Evolutionary conservation across 1,284 basidiomycete species (phyloP).

Genomic region (Pseudozyma pruni): DNA sequence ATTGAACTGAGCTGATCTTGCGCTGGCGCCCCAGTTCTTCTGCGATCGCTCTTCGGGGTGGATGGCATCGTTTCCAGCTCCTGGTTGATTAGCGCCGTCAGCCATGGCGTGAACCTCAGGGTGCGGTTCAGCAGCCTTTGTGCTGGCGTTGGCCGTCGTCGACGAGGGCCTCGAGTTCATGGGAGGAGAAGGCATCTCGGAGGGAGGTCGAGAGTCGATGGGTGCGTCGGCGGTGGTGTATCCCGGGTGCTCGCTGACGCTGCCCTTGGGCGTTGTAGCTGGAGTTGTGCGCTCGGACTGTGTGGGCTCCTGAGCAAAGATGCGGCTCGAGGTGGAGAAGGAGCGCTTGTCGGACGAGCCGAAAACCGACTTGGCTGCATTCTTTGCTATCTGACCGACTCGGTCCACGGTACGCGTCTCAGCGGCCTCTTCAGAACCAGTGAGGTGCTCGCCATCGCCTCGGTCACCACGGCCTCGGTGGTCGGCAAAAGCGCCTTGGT

Average conservation of each 20-base stretch:
- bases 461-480: conserved; percentile 40
- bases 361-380: conserved; percentile 31
- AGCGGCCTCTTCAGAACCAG: conserved; percentile 34
- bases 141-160: conserved; percentile 27
- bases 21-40: conserved; percentile 48
- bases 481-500: conserved; percentile 44
- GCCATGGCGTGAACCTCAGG: conserved; percentile 47
- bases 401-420: conserved; percentile 30
- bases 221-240: conserved; percentile 53
- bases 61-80: conserved; percentile 41
- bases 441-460: conserved; percentile 23
- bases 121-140: conserved; percentile 32
- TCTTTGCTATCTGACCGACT: conserved; percentile 28
- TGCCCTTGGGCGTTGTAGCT: conserved; percentile 24
- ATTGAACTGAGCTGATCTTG: conserved; percentile 51
- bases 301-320: conserved; percentile 17
- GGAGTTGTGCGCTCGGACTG: conserved; percentile 16
- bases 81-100: conserved; percentile 37
- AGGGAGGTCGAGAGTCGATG: conserved; percentile 39
- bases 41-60: conserved; percentile 44
- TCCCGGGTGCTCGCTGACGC: conserved; percentile 32
- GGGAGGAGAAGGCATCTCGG: conserved; percentile 36
- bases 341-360: conserved; percentile 26
- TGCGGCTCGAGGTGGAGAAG: conserved; percentile 25
- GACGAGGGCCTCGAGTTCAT: conserved; percentile 18